Percentiles rank a stretch among this genome's conserved stretches.
These are phyloP conservation scores for Gelatoporia subvermispora DNA, from an alignment of 768 basidiomycete species.

Conservation along the genomic window DNA sequence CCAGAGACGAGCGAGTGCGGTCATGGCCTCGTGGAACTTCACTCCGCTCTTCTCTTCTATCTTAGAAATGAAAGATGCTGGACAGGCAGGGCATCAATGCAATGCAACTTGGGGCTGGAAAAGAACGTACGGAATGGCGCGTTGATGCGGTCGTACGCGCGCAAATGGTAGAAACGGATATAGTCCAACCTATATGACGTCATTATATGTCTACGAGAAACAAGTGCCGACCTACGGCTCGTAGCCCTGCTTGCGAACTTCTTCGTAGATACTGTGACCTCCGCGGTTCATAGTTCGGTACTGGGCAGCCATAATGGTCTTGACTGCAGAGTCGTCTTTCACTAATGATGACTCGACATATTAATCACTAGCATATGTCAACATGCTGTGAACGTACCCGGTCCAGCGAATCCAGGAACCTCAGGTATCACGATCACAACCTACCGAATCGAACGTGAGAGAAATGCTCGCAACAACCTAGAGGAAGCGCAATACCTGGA, in stretches of 20 bases:
- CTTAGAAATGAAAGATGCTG: slow-evolving; percentile 44
- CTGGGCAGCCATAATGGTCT: slow-evolving; percentile 85
- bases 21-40: slow-evolving; percentile 80
- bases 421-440: slow-evolving; percentile 88
- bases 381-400: slow-evolving; percentile 3
- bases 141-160: slow-evolving; percentile 88
- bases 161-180: slow-evolving; percentile 89
- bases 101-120: neutral
- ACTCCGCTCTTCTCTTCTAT: slow-evolving; percentile 77
- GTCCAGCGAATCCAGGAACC: slow-evolving; percentile 83
- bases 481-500: slow-evolving; percentile 47
- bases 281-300: slow-evolving; percentile 90
- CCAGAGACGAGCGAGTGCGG: slow-evolving; percentile 78
- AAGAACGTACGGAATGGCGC: slow-evolving; percentile 52
- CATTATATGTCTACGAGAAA: neutral
- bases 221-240: slow-evolving; percentile 55
- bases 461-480: too few species aligned
- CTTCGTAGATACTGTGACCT: slow-evolving; percentile 80
- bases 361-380: neutral
- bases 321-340: slow-evolving; percentile 55
- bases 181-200: slow-evolving; percentile 57
- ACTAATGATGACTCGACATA: slow-evolving; percentile 40
- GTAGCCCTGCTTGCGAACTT: slow-evolving; percentile 67
- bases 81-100: neutral
- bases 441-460: slow-evolving; percentile 32